Base-by-base conservation (phyloP, 2,329 filamentous ascomycete genomes). In the Colletotrichum chlorophyti region DNA sequence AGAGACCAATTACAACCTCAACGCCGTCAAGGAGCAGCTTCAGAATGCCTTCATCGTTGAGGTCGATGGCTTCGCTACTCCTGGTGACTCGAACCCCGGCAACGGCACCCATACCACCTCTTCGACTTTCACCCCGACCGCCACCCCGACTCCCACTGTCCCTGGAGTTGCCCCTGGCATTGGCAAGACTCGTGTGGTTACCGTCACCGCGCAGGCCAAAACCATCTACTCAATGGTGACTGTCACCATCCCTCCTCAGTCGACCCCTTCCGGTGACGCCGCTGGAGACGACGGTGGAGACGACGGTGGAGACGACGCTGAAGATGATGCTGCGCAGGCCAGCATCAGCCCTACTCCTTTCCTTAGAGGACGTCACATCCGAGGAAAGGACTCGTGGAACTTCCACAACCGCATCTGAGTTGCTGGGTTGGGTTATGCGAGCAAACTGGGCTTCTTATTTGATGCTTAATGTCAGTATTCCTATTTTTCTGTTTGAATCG, bases 1-100 rank as follows among this genome's bases (percentile, higher is more conserved):
- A 2, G 66, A 73, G 38, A 74, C 76, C 55, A 70, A 79, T 65
- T 69, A 78, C 51, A 76, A 76, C 66, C 69, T 66, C 52, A 75
- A 73, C 23, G 81, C 76, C 40, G 76, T 83, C 61, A 66, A 74
- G 58, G 65, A 66, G 4, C 80, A 83, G 70, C 76, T 83, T 67
- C 59, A 63, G 29, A 75, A 71, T 60, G 74, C 75, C 65, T 83
- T 77, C 63, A 70, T 78, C 48, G 78, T 84, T 52, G 64, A 71
- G 29, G 70, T 81, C 19, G 65, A 71, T 32, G 67, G 64, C 10
- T 63, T 63, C 11, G 61, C 43, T 31, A 32, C 64, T 21, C 38
- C 51, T 15, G 27, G 15, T 26, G 38, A 40, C 43, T 53, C 48
- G 8, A 43, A 37, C 32, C 55, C 55, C 60, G 29, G 65, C 62